These are phyloP conservation scores for Lactarius deliciosus DNA, from an alignment of 768 basidiomycete species.

Conservation along the genomic window DNA sequence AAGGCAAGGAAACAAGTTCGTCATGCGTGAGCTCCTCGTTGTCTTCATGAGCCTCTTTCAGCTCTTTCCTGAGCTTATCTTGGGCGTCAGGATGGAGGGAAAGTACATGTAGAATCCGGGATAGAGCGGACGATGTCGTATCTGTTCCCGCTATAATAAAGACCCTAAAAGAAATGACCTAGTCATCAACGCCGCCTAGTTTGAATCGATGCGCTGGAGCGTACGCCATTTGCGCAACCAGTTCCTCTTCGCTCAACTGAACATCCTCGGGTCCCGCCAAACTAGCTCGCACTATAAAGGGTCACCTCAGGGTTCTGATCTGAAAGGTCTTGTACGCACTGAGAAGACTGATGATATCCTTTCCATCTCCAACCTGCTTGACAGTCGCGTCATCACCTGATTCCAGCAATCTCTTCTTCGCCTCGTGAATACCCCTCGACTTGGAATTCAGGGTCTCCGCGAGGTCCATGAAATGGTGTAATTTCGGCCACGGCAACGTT, in stretches of 20 bases:
- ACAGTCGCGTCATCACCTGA: constrained; percentile 39
- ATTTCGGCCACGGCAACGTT: constrained; percentile 35
- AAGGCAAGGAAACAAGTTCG: constrained; percentile 35
- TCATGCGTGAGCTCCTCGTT: constrained; percentile 36
- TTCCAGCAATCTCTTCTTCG: constrained; percentile 40
- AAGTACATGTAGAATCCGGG: constrained; percentile 30
- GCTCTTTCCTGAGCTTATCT: too few relatives aligned
- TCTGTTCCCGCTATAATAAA: constrained; percentile 34
- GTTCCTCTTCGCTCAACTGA: constrained; percentile 37
- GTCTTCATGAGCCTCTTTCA: constrained; percentile 21
- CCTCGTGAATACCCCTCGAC: constrained; percentile 36
- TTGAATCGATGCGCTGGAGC: neutral
- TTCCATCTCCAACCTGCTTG: constrained; percentile 40
- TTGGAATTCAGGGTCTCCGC: constrained; percentile 37
- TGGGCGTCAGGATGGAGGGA: constrained; percentile 29
- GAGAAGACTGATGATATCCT: constrained; percentile 48
- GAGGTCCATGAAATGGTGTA: constrained; percentile 39
- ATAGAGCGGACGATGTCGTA: constrained; percentile 34
- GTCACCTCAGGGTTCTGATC: constrained; percentile 6
- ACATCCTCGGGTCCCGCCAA: constrained; percentile 37
- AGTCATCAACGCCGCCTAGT: neutral
- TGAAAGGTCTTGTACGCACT: constrained; percentile 36
- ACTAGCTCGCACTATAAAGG: constrained; percentile 41
- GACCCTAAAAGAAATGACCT: constrained; percentile 21
- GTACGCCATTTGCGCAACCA: constrained; percentile 39